These are phyloP conservation scores for Arxiozyma slooffiae DNA, from an alignment of 1,139 yeast genomes.

Conservation along the genomic window DNA sequence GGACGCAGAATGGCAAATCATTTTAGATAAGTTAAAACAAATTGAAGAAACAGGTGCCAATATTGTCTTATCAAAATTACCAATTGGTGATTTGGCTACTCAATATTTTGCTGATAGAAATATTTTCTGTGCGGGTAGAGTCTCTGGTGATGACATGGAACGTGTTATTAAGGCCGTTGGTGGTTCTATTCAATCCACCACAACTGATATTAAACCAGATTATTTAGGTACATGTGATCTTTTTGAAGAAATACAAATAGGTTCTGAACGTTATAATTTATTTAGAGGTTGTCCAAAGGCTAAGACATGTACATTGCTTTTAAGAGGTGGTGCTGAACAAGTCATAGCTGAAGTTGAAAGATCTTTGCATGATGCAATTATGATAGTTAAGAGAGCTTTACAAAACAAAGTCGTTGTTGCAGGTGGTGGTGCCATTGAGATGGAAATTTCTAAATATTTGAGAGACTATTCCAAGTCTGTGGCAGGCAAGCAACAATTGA, in stretches of 20 bases:
- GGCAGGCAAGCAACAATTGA: constrained; percentile 91
- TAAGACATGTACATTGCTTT: constrained; percentile 81
- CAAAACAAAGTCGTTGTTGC: constrained; percentile 83
- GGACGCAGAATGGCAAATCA: constrained; percentile 97
- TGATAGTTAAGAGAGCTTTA: constrained; percentile 94
- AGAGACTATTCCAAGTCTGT: constrained; percentile 80
- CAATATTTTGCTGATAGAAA: constrained; percentile 95
- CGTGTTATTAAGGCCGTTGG: constrained; percentile 93
- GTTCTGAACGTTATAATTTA: constrained; percentile 87
- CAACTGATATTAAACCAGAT: constrained; percentile 59
- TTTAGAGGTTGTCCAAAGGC: constrained; percentile 90
- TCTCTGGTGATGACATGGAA: constrained; percentile 77
- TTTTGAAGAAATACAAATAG: constrained; percentile 92
- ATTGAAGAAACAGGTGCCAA: constrained; percentile 81
- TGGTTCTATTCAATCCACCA: constrained; percentile 80
- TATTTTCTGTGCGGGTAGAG: constrained; percentile 97
- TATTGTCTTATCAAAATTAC: constrained; percentile 85
- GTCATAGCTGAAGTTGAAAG: constrained; percentile 97
- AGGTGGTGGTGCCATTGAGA: constrained; percentile 98
- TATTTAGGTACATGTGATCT: constrained; percentile 78
- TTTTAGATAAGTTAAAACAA: constrained; percentile 74
- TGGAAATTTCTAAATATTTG: constrained; percentile 85
- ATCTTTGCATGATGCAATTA: constrained; percentile 93
- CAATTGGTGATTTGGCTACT: constrained; percentile 97
- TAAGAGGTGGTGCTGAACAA: constrained; percentile 98